These are phyloP conservation scores for Arabidopsis lyrata DNA, from an alignment of 441 rosid genomes.

Conservation along the genomic window DNA sequence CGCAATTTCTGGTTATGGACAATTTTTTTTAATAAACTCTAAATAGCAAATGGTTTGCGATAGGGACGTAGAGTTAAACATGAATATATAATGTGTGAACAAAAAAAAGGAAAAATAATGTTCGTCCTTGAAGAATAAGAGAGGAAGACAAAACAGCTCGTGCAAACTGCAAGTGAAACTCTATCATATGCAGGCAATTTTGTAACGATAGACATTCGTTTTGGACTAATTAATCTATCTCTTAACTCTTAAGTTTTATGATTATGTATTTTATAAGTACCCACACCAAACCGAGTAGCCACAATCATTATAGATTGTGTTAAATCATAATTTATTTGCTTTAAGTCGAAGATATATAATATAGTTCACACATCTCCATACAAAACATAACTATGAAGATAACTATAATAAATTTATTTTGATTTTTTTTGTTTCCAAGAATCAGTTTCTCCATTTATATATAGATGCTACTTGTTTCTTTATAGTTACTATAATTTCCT, in stretches of 20 bases:
- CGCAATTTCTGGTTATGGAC: neutral
- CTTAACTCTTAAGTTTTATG: neutral
- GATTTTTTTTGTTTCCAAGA: constrained; percentile 2
- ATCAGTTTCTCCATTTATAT: neutral
- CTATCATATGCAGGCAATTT: neutral
- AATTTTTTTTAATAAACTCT: neutral
- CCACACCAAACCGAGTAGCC: constrained; percentile 29
- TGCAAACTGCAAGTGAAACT: neutral
- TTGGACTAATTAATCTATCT: constrained; percentile 22
- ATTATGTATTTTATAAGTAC: constrained; percentile 1
- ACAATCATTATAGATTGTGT: constrained; percentile 33
- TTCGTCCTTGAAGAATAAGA: neutral
- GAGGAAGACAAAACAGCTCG: neutral
- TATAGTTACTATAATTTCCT: neutral
- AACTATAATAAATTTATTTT: neutral
- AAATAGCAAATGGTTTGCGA: neutral
- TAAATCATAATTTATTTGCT: constrained; percentile 35
- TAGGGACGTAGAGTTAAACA: neutral
- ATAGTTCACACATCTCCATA: constrained; percentile 29
- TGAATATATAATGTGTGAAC: too few species aligned
- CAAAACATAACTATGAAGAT: constrained; percentile 23
- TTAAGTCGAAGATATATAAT: constrained; percentile 23
- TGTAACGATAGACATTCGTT: constrained; percentile 6
- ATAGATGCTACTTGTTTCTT: neutral
- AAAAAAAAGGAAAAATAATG: neutral